Conservation (phyloP, 495 filamentous ascomycete species). For the Physcia stellaris region DNA sequence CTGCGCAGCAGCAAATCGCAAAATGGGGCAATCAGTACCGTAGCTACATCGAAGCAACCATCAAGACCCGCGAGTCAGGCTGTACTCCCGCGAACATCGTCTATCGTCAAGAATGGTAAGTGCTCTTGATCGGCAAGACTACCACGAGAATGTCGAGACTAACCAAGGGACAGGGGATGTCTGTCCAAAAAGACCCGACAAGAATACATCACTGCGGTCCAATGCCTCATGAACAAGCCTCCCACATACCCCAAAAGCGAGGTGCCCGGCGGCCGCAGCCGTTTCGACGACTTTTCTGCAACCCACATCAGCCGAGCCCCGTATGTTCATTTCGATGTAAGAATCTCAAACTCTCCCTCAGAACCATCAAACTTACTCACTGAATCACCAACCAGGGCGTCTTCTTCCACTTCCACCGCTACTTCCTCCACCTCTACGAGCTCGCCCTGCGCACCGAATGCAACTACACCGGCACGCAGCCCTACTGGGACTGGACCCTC, state of each 20-base stretch:
- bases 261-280: constrained; percentile 36
- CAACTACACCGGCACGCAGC: constrained; percentile 47
- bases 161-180: constrained; percentile 41
- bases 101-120: constrained; percentile 9
- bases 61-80: constrained; percentile 4
- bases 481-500: constrained; percentile 56
- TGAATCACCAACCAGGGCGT: constrained; percentile 28
- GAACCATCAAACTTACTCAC: neutral
- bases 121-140: too few species aligned
- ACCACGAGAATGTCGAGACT: too few species aligned
- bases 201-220: constrained; percentile 47
- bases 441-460: constrained; percentile 56
- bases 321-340: constrained; percentile 44
- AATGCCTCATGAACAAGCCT: constrained; percentile 43
- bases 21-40: constrained; percentile 8
- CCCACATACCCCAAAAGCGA: constrained; percentile 26
- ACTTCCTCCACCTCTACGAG: constrained; percentile 51
- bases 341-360: constrained; percentile 1
- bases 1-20: constrained; percentile 1
- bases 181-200: constrained; percentile 34
- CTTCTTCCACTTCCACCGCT: constrained; percentile 61
- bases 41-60: constrained; percentile 4
- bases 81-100: constrained; percentile 8
- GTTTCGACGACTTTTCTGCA: constrained; percentile 60
- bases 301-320: constrained; percentile 52